Conservation (phyloP, 1,139 yeast species). For the Schizosaccharomyces versatilis region DNA sequence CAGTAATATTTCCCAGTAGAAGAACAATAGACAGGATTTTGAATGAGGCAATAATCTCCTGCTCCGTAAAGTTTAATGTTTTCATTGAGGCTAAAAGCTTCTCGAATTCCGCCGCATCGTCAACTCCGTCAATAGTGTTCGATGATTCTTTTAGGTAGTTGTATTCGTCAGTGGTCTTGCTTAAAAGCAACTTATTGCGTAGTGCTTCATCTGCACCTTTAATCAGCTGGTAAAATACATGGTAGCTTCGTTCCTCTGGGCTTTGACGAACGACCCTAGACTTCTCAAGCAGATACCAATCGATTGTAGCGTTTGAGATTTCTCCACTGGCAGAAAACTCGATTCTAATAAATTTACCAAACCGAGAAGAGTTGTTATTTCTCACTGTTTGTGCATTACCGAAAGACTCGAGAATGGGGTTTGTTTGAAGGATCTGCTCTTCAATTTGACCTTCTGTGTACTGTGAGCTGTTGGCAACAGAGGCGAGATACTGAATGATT, state of each 20-base stretch:
- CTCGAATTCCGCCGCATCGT: slow-evolving; percentile 48
- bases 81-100: slow-evolving; percentile 42
- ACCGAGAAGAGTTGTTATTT: slow-evolving; percentile 85
- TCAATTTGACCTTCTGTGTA: slow-evolving; percentile 29
- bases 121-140: slow-evolving; percentile 39
- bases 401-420: slow-evolving; percentile 85
- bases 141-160: slow-evolving; percentile 39
- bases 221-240: slow-evolving; percentile 70
- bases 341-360: slow-evolving; percentile 86
- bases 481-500: slow-evolving; percentile 75
- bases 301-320: slow-evolving; percentile 75
- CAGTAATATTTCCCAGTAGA: slow-evolving; percentile 67
- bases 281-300: slow-evolving; percentile 83
- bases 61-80: slow-evolving; percentile 44
- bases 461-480: slow-evolving; percentile 30
- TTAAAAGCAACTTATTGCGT: slow-evolving; percentile 28
- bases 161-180: slow-evolving; percentile 26
- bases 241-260: slow-evolving; percentile 64
- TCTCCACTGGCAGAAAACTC: slow-evolving; percentile 44
- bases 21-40: slow-evolving; percentile 52
- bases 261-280: slow-evolving; percentile 78
- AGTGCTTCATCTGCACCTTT: slow-evolving; percentile 38
- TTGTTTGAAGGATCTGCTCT: slow-evolving; percentile 71
- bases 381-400: slow-evolving; percentile 94
- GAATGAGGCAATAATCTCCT: slow-evolving; percentile 39